Evolutionary conservation across 106 monocot species (phyloP), one percentile per base, ranked within the genome.

Genomic region (Acanthochlamys bracteata): DNA sequence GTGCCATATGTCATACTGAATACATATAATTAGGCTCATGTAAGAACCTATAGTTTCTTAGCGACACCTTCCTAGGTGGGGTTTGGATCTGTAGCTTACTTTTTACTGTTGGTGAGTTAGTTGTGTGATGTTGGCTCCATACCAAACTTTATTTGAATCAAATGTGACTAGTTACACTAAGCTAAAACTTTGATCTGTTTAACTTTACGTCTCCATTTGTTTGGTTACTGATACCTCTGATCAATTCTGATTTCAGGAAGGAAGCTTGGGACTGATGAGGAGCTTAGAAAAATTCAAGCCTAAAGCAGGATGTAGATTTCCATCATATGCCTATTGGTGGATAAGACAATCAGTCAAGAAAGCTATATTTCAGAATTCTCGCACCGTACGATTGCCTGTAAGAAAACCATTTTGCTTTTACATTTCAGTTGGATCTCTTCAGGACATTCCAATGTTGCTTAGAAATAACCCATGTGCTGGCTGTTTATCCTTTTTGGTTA

Each of bases 291-390:
- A 90, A 63, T 95, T 95, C 74, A 84, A 90, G 66, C 84, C 87
- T 24, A 84, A 78, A 74, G 69, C 74, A 66, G 90, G 95, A 21
- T 83, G 84, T 76, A 82, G 90, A 80, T 90, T 95, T 69, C 73
- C 86, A 49, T 82, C 90, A 11, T 95, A 95, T 78, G 95, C 90
- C 14, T 87, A 82, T 62, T 90, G 90, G 90, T 95, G 95, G 95
- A 87, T 95, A 53, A 72, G 87, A 25, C 90, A 90, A 57, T 95
- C 86, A 23, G 87, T 95, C 22, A 82, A 78, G 69, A 95, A 90
- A 58, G 76, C 95, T 43, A 95, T 90, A 59, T 89, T 87, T 76
- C 82, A 84, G 62, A 75, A 90, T 59, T 90, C 95, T 25, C 71
- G 95, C 64, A 78, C 76, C 54, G 84, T 95, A 47, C 87, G 90